These are phyloP conservation scores for Lithospermum erythrorhizon DNA, from an alignment of 257 asterid species.

Conservation along the genomic window DNA sequence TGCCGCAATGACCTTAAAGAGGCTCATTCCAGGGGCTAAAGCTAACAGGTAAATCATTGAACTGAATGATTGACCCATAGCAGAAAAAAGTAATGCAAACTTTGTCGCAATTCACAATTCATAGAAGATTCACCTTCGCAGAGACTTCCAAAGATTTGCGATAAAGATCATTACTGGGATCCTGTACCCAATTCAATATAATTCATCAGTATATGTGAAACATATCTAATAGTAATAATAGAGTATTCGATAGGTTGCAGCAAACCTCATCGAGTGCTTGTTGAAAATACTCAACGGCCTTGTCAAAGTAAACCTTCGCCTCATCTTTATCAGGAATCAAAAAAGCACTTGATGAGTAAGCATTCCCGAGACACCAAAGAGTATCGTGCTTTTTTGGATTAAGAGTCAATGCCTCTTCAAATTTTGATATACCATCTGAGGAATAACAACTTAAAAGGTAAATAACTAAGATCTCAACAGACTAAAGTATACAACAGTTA, in stretches of 20 bases:
- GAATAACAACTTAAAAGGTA: background rate
- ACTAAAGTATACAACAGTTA: too few relatives aligned
- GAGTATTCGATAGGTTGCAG: background rate
- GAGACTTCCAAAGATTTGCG: conserved; percentile 69
- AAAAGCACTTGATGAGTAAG: conserved; percentile 66
- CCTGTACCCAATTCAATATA: conserved; percentile 32
- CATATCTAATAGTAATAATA: background rate
- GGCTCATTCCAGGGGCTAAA: background rate
- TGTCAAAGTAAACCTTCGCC: conserved; percentile 52
- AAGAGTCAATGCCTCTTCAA: conserved; percentile 71
- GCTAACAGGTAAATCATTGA: background rate
- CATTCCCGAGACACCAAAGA: conserved; percentile 88
- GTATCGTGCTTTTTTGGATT: conserved; percentile 66
- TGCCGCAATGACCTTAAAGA: too few relatives aligned
- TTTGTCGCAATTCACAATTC: background rate
- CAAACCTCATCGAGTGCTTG: conserved; percentile 67
- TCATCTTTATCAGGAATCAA: conserved; percentile 57
- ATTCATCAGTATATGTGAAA: background rate
- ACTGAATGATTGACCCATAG: background rate
- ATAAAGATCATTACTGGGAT: conserved; percentile 68
- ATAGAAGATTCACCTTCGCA: conserved; percentile 43
- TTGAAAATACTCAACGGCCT: conserved; percentile 45
- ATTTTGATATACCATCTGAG: conserved; percentile 65
- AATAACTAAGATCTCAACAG: background rate
- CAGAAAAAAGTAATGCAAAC: background rate